Conservation (phyloP, 305 asterid species). For the Coffea humblotiana region DNA sequence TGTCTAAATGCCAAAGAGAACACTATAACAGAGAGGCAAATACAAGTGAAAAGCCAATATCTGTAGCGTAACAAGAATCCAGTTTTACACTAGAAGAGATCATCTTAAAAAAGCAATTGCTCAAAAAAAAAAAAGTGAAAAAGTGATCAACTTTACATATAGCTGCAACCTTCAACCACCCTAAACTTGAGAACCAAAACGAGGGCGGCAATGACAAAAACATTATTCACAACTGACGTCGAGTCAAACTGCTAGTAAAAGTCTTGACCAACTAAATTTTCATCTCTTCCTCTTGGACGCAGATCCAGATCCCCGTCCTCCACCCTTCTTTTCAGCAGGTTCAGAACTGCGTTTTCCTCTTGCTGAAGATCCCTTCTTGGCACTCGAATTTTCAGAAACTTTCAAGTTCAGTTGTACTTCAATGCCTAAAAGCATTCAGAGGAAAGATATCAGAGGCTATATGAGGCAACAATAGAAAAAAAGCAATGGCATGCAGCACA, state of each 20-base stretch:
- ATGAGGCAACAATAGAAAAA: too few species aligned
- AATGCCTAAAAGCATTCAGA: constrained; percentile 44
- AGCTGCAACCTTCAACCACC: background rate
- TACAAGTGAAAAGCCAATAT: background rate
- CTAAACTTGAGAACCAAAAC: constrained; percentile 6
- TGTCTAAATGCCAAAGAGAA: background rate
- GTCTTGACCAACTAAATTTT: background rate
- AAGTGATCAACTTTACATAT: background rate
- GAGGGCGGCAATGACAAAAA: constrained; percentile 2
- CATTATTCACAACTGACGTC: background rate
- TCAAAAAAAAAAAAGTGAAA: too few species aligned
- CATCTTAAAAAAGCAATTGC: background rate
- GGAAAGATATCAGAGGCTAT: background rate
- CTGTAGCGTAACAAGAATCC: background rate
- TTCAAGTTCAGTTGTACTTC: constrained; percentile 73
- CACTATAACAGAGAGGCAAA: background rate
- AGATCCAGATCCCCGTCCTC: constrained; percentile 44
- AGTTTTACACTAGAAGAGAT: background rate
- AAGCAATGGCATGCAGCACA: too few species aligned
- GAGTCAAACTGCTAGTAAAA: background rate
- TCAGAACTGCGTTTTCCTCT: constrained; percentile 47
- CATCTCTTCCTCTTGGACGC: constrained; percentile 82
- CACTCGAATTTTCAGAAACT: constrained; percentile 57
- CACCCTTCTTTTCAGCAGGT: constrained; percentile 44
- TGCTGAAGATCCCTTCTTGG: constrained; percentile 54